Evolutionary conservation across 805 yeast genomes (phyloP), one percentile per base, ranked within the genome.

Genomic region (Wickerhamia fluorescens): DNA sequence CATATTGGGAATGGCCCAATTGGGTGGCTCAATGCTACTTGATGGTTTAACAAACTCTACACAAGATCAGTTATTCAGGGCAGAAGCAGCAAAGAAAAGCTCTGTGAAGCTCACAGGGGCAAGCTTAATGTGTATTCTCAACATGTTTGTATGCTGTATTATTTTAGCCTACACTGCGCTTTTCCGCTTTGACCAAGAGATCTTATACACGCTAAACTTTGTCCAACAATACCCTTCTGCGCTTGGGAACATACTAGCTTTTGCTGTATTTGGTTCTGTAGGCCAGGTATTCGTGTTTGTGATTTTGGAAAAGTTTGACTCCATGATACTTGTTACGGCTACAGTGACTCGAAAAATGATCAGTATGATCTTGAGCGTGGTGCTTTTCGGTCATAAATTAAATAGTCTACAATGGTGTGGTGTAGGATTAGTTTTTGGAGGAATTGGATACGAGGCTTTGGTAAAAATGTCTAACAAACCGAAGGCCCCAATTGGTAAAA

Each of bases 281-380:
- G 99, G 99, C 10, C 97, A 92, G 55, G 73, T 88, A n/a, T 92
- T 94, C 57, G 85, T 92, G 24, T 92, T 88, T 49, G 56, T 76
- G 30, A 86, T 95, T 2, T 59, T 92, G 25, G 92, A 85, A 42
- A 68, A 73, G 34, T 92, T 84, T 49, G 95, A 89, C 27, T 85
- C 96, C 2, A 61, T 92, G 35, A 72, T 83, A 0, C 63, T 92
- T 31, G 87, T 89, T 16, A 89, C 95, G 23, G 89, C 94, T 11
- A 92, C 97, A 0, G 96, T 92, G 7, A 89, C 98, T 1, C 71
- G 99, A 44, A 92, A 92, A 49, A 89, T 92, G 96, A 63, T 87
- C 27, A 86, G 96, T 22, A 89, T 92, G 97, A 68, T 87, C 19
- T 56, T 89, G 30, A 82, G 95, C 45, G 96, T 92, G 28, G 52